Evolutionary conservation across 345 rosid genomes (phyloP), one percentile per base, ranked within the genome.

Genomic region (Erucastrum elatum): DNA sequence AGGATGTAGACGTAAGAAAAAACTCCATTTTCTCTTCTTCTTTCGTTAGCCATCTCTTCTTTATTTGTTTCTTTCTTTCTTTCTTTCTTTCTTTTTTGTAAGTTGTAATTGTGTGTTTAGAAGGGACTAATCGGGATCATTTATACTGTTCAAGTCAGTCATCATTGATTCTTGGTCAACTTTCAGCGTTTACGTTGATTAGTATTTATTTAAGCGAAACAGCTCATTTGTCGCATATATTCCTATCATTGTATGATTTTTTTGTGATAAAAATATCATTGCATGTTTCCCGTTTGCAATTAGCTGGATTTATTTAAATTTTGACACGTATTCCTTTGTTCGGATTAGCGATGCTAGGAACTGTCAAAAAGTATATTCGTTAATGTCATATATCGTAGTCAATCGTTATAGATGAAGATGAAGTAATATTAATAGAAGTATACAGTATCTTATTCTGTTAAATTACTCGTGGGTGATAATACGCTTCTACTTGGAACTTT

Each of bases 141-240:
- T 66, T 13, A 78, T 29, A 72, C 41, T 59, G 41, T 60, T 78
- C 73, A 46, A 72, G 33, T 56, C 29, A 41, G 44, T 72, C 73
- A 78, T 59, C 2, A n/a, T 58, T 62, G 59, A 13, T 65, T 29
- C 55, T 72, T 58, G 31, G 77, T 78, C 82, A 78, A 78, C 73
- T 72, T 66, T 66, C 73, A 61, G 51, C 53, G 5, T 26, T 63
- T 8, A 34, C 68, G 61, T 13, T 62, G 0, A 7, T 37, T 2
- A 4, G 13, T 76, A 53, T 21, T 31, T 4, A 2, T 64, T 53
- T 53, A 29, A 29, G 8, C 13, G 68, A 25, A 56, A 66, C 72
- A 71, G 77, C 62, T 72, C 68, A 66, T 31, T 41, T 2, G 68
- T 44, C 63, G 17, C 37, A 41, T 39, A 39, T 35, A 25, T 58